Evolutionary conservation across 2,329 filamentous ascomycete species (phyloP).

Genomic region (Chaetomium sp.): DNA sequence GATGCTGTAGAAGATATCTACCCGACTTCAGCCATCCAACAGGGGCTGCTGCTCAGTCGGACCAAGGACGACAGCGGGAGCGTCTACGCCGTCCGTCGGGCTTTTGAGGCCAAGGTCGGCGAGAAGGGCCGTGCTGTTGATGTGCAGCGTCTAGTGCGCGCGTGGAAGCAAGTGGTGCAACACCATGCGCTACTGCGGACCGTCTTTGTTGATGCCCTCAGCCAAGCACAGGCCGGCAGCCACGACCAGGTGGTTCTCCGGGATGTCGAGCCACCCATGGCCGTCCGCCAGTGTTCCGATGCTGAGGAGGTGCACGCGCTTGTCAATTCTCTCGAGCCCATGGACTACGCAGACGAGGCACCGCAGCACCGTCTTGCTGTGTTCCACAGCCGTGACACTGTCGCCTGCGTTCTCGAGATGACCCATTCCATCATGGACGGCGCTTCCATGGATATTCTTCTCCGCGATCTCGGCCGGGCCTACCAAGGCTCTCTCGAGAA

Average conservation of each 20-base stretch:
- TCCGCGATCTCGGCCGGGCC: conserved; percentile 38
- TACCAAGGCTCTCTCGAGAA: conserved; percentile 30
- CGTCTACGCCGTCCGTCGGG: conserved; percentile 20
- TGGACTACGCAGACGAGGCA: conserved; percentile 16
- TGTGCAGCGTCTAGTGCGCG: conserved; percentile 13
- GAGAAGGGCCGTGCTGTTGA: conserved; percentile 7
- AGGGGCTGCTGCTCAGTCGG: conserved; percentile 21
- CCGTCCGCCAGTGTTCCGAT: conserved; percentile 6
- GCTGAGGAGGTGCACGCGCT: conserved; percentile 23
- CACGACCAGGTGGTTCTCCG: conserved; percentile 28
- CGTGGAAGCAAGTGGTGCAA: conserved; percentile 23
- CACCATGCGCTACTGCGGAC: conserved; percentile 27
- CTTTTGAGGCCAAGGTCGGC: conserved; percentile 10
- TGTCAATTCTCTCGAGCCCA: conserved; percentile 29
- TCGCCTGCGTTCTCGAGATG: conserved; percentile 43
- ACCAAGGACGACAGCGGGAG: conserved; percentile 15
- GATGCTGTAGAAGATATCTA: conserved; percentile 21
- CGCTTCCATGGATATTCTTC: conserved; percentile 41
- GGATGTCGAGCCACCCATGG: conserved; percentile 8
- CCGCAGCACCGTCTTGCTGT: conserved; percentile 34
- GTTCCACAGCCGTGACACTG: conserved; percentile 27
- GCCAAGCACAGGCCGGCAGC: conserved; percentile 10
- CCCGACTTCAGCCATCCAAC: conserved; percentile 22
- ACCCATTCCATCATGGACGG: conserved; percentile 48
- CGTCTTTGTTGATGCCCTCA: conserved; percentile 24